A percentile compares a stretch with the other conserved stretches of the same genome.
Conservation (phyloP, 768 basidiomycete genomes). For the Phallus indusiatus region DNA sequence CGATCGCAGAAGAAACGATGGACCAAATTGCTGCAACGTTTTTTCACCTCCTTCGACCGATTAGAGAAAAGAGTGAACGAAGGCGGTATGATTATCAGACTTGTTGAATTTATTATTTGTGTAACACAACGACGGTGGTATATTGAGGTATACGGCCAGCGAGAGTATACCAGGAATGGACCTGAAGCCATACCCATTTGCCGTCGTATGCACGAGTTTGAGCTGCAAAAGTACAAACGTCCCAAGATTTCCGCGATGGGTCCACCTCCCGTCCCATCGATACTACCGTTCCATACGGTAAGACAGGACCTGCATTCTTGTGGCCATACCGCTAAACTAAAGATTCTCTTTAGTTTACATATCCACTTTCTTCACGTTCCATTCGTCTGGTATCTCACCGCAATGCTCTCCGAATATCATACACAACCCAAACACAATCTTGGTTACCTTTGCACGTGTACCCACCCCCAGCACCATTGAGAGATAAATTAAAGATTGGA, state of each 20-base stretch:
- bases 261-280: slow-evolving; percentile 27
- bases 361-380: slow-evolving; percentile 31
- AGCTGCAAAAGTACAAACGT: slow-evolving; percentile 11
- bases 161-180: slow-evolving; percentile 7
- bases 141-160: slow-evolving; percentile 25
- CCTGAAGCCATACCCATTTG: neutral
- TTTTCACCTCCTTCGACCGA: slow-evolving; percentile 20
- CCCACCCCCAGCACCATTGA: slow-evolving; percentile 30
- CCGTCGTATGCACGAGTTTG: neutral
- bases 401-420: slow-evolving; percentile 37
- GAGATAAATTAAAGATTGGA: slow-evolving; percentile 34
- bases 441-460: slow-evolving; percentile 31
- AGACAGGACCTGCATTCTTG: slow-evolving; percentile 7
- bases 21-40: slow-evolving; percentile 22
- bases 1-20: slow-evolving; percentile 21
- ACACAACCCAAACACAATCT: slow-evolving; percentile 31
- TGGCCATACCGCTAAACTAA: neutral
- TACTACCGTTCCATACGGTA: slow-evolving; percentile 43
- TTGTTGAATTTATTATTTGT: slow-evolving; percentile 34
- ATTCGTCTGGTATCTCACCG: slow-evolving; percentile 38
- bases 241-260: slow-evolving; percentile 18
- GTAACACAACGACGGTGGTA: slow-evolving; percentile 36
- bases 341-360: slow-evolving; percentile 30
- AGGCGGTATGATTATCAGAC: slow-evolving; percentile 34
- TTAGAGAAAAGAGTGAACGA: slow-evolving; percentile 23